Conservation (phyloP, 2,329 filamentous ascomycete genomes). For the Fusarium camptoceras region DNA sequence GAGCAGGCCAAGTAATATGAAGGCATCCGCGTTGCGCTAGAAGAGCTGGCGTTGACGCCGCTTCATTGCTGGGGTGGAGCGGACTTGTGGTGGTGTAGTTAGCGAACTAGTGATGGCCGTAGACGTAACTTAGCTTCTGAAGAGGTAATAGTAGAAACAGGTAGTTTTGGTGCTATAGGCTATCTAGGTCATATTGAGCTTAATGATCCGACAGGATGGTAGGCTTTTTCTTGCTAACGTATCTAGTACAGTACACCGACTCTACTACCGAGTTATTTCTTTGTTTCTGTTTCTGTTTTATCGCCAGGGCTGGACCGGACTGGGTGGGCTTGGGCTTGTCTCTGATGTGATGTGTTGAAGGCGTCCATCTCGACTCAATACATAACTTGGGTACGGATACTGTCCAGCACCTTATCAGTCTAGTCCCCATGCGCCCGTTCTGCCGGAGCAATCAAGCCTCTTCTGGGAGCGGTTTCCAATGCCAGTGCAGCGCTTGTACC, state of each 20-base stretch:
- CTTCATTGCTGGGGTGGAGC: conserved; percentile 43
- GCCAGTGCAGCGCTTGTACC: conserved; percentile 23
- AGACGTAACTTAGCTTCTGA: neutral
- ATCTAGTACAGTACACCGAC: neutral
- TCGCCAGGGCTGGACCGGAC: neutral
- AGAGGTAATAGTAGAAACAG: conserved; percentile 7
- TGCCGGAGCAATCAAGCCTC: conserved; percentile 34
- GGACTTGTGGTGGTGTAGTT: conserved; percentile 16
- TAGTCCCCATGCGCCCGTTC: conserved; percentile 24
- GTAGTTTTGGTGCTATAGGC: conserved; percentile 24
- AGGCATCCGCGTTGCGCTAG: conserved; percentile 48
- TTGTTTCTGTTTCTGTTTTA: conserved; percentile 22
- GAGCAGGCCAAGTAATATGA: conserved; percentile 46
- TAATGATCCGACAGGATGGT: conserved; percentile 30
- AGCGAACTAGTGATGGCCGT: neutral
- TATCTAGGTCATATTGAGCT: conserved; percentile 36
- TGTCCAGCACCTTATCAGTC: neutral
- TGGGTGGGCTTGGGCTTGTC: neutral
- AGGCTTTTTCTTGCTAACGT: neutral
- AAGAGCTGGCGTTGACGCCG: conserved; percentile 46
- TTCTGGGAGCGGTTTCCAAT: conserved; percentile 3
- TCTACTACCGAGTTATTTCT: neutral
- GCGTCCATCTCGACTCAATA: neutral
- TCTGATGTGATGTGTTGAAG: conserved; percentile 1
- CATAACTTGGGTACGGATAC: neutral